Evolutionary conservation across 805 yeast genomes (phyloP).

Genomic region (Hanseniaspora opuntiae): DNA sequence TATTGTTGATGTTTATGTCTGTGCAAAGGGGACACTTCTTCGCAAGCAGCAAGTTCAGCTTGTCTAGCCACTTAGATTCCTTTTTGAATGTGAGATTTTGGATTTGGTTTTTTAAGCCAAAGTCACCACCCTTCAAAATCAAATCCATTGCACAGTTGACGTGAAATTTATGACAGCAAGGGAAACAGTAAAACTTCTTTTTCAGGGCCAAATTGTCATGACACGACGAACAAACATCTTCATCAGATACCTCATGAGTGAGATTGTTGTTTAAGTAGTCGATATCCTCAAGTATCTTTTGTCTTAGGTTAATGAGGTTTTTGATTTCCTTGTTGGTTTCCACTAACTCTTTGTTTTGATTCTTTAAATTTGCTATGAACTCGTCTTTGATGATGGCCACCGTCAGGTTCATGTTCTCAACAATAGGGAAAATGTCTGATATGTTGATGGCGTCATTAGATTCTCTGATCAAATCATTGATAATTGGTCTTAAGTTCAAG

Average conservation of each 20-base stretch:
- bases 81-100: conserved; percentile 35
- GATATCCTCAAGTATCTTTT: conserved; percentile 49
- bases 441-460: conserved; percentile 45
- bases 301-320: conserved; percentile 49
- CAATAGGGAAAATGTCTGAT: conserved; percentile 69
- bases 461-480: conserved; percentile 28
- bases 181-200: conserved; percentile 65
- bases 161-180: conserved; percentile 84
- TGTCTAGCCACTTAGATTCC: conserved; percentile 16
- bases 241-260: conserved; percentile 68
- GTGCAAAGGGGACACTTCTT: conserved; percentile 66
- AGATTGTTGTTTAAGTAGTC: conserved; percentile 38
- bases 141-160: conserved; percentile 66
- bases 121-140: conserved; percentile 50
- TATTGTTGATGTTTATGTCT: conserved; percentile 51
- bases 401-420: conserved; percentile 62
- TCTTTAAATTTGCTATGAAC: conserved; percentile 64
- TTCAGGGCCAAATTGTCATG: conserved; percentile 61
- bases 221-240: conserved; percentile 44
- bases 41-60: conserved; percentile 44
- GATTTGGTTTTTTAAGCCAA: conserved; percentile 48
- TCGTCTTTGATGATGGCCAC: conserved; percentile 77
- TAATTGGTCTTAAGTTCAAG: conserved; percentile 22
- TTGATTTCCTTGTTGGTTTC: conserved; percentile 62
- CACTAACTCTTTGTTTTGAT: conserved; percentile 52